Conservation (phyloP, 2,329 filamentous ascomycete species). For the Ophiocordyceps camponoti-saundersi region DNA sequence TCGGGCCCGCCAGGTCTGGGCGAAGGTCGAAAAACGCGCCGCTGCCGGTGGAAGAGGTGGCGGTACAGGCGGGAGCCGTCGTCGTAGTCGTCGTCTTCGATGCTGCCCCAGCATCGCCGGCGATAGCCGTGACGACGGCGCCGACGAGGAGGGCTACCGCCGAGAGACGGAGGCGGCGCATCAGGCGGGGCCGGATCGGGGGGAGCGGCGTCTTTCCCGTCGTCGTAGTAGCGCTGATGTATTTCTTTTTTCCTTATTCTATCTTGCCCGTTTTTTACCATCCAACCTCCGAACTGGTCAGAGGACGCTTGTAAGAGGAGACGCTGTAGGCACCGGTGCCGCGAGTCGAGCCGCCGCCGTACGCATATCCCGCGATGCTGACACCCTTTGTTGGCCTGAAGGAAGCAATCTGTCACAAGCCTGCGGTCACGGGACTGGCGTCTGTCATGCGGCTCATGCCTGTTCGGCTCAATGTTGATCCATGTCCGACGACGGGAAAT, state of each 20-base stretch:
- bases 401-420: not conserved
- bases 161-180: not conserved
- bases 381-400: not conserved
- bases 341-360: not conserved
- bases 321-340: not conserved
- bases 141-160: conserved; percentile 17
- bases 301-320: not conserved
- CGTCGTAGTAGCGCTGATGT: not conserved
- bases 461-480: not conserved
- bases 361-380: not conserved
- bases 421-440: not conserved
- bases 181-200: not conserved
- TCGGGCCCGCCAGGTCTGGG: conserved; percentile 30
- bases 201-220: not conserved
- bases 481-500: not conserved
- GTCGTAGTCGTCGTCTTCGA: conserved; percentile 6
- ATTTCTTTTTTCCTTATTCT: no score
- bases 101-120: conserved; percentile 21
- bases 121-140: conserved; percentile 14
- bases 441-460: not conserved
- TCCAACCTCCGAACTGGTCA: no score
- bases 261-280: no score
- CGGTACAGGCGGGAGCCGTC: conserved; percentile 32
- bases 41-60: conserved; percentile 33
- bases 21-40: conserved; percentile 44